Evolutionary conservation across 148 eudicot genomes (phyloP).

Genomic region (Vaccinium vitisidaea): DNA sequence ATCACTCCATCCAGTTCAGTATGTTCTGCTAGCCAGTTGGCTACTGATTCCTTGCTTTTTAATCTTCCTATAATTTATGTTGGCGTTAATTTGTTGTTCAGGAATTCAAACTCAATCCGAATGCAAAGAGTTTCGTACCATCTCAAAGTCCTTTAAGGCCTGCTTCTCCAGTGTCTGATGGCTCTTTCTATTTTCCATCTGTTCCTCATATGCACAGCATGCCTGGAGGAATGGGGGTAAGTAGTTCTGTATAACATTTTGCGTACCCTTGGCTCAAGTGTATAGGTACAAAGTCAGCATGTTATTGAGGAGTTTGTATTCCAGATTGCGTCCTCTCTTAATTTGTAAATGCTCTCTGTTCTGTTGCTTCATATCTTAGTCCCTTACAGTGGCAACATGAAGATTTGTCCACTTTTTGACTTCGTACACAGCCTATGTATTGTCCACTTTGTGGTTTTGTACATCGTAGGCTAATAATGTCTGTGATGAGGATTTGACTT

Average conservation of each 20-base stretch:
- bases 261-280: conserved; percentile 1
- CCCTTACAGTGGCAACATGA: neutral
- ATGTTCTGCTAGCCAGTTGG: neutral
- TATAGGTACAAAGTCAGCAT: neutral
- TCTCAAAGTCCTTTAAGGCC: conserved; percentile 70
- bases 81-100: conserved; percentile 25
- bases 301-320: conserved; percentile 7
- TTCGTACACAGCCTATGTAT: neutral
- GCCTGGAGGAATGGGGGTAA: conserved; percentile 92
- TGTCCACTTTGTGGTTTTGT: neutral
- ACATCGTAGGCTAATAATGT: neutral
- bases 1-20: neutral
- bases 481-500: neutral
- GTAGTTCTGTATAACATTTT: conserved; percentile 24
- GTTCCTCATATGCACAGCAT: conserved; percentile 77
- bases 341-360: neutral
- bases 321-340: neutral
- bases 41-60: neutral
- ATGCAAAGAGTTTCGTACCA: conserved; percentile 87
- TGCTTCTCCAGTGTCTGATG: conserved; percentile 75
- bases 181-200: conserved; percentile 72
- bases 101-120: conserved; percentile 91
- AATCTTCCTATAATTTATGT: conserved; percentile 2
- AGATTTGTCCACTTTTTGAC: no score
- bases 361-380: neutral